Evolutionary conservation across 768 basidiomycete genomes (phyloP).

Genomic region (Leccinellum luteum): DNA sequence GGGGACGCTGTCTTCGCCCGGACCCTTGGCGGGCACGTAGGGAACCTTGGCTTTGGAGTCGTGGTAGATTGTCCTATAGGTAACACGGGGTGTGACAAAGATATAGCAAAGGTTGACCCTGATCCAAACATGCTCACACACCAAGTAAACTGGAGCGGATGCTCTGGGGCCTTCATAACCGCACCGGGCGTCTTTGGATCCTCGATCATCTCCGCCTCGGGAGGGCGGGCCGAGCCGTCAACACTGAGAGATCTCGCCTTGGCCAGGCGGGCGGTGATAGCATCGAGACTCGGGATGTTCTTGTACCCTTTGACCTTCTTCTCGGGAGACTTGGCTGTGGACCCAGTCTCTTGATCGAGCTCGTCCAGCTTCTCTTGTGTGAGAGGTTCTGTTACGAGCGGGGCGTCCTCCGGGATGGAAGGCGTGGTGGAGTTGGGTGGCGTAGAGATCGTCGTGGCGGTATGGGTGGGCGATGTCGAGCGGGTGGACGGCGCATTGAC

Average conservation of each 20-base stretch:
- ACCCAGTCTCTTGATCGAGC: conserved; percentile 53
- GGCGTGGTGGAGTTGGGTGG: conserved; percentile 41
- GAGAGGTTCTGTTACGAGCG: conserved; percentile 42
- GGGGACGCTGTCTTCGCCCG: conserved; percentile 28
- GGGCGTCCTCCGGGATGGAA: conserved; percentile 36
- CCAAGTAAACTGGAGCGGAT: conserved; percentile 85
- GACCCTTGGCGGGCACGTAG: conserved; percentile 7
- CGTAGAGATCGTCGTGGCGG: conserved; percentile 42
- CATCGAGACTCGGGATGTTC: conserved; percentile 84
- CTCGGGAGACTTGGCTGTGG: conserved; percentile 28
- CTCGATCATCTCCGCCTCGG: conserved; percentile 75
- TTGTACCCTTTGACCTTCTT: conserved; percentile 66
- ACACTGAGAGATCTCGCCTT: conserved; percentile 61
- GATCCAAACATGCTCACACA: conserved; percentile 30
- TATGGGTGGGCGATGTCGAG: conserved; percentile 60
- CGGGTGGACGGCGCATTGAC: conserved; percentile 69
- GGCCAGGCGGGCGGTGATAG: conserved; percentile 77
- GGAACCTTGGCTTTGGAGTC: conserved; percentile 78
- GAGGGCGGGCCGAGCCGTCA: conserved; percentile 63
- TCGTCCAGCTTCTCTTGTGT: conserved; percentile 67
- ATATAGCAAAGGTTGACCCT: background rate
- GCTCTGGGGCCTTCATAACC: conserved; percentile 66
- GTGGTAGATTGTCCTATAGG: conserved; percentile 80
- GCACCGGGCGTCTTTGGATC: conserved; percentile 81
- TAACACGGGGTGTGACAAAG: background rate